These are phyloP conservation scores for Neostapfia colusana DNA, from an alignment of 176 grass and related monocot genomes.

Conservation along the genomic window DNA sequence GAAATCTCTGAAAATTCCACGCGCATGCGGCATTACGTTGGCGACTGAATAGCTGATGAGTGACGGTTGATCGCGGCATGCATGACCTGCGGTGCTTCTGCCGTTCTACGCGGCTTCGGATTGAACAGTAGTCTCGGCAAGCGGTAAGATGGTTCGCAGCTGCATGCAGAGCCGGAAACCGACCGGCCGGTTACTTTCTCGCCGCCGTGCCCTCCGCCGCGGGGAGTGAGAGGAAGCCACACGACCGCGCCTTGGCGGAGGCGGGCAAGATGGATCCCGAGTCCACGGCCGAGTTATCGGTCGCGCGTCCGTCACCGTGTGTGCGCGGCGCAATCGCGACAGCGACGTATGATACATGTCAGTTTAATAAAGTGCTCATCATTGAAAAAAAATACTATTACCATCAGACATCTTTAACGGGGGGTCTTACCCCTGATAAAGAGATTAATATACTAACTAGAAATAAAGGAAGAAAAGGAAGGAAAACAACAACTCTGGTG, in stretches of 20 bases:
- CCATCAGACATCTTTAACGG: too few species aligned
- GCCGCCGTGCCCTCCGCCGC: constrained; percentile 6
- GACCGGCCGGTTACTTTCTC: constrained; percentile 4
- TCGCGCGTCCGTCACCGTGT: not conserved
- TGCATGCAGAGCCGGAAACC: not conserved
- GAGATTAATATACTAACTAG: too few species aligned
- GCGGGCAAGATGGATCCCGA: constrained; percentile 2
- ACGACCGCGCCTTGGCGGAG: not conserved
- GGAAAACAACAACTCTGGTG: not conserved
- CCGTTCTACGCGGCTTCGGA: not conserved
- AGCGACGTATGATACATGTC: not conserved
- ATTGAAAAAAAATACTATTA: too few species aligned
- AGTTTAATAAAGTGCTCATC: too few species aligned
- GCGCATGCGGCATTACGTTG: not conserved
- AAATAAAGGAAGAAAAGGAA: too few species aligned
- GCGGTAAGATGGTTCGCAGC: not conserved
- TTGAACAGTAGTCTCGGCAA: not conserved
- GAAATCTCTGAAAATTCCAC: not conserved
- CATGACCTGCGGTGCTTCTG: too few species aligned
- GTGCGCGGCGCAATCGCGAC: not conserved
- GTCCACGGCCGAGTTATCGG: not conserved
- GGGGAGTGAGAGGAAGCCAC: not conserved
- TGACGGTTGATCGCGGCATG: not conserved
- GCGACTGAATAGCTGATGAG: not conserved
- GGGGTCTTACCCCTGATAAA: too few species aligned